Conservation (phyloP, 139 green algal species). For the Eudorina sp. region DNA sequence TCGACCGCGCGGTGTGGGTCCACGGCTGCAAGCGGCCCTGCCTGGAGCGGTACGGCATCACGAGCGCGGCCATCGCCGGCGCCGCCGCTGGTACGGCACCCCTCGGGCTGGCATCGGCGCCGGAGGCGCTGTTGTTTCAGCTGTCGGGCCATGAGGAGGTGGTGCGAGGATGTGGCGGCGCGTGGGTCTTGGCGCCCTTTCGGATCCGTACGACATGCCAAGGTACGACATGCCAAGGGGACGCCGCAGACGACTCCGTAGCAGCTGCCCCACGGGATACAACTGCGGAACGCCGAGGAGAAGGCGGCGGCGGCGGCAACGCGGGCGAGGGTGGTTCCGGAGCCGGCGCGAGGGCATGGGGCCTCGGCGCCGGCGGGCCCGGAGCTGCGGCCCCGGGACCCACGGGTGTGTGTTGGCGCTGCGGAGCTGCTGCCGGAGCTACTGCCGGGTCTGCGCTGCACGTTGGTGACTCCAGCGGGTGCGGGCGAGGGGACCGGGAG, state of each 20-base stretch:
- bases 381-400: background rate
- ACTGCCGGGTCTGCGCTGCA: no score
- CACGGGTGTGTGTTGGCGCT: background rate
- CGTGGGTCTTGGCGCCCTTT: conserved; percentile 24
- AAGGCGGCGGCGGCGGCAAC: background rate
- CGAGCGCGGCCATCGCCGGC: no score
- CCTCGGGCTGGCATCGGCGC: background rate
- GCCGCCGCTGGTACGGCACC: no score
- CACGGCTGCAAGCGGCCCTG: conserved; percentile 14
- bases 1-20: conserved; percentile 14
- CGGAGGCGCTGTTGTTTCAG: background rate
- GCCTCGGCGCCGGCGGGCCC: no score
- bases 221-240: no score
- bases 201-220: background rate
- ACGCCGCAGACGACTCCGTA: no score
- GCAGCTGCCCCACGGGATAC: no score
- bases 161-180: conserved; percentile 1
- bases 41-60: background rate
- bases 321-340: background rate
- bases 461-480: no score
- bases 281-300: no score
- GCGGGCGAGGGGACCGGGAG: background rate
- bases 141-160: conserved; percentile 1
- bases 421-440: no score
- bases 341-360: no score